Percentiles rank a stretch among this genome's conserved stretches.
These are phyloP conservation scores for Hansfordia pulvinata DNA, from an alignment of 2,329 filamentous ascomycete species.

Conservation along the genomic window DNA sequence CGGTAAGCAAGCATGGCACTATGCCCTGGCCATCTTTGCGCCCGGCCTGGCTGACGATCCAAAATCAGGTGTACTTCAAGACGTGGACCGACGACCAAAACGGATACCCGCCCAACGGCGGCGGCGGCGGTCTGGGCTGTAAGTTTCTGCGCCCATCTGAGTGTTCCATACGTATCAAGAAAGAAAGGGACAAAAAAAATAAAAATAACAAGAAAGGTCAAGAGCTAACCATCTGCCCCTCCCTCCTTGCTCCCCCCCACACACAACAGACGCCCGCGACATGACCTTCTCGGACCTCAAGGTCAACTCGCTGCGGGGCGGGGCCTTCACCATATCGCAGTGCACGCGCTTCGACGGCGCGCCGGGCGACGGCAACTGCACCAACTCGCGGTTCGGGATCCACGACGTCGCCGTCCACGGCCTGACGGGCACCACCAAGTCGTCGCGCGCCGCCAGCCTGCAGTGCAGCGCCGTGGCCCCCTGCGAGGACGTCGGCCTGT, in stretches of 20 bases:
- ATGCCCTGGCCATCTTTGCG: not conserved
- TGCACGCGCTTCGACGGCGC: conserved; percentile 12
- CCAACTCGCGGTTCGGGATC: conserved; percentile 8
- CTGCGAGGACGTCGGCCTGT: conserved; percentile 3
- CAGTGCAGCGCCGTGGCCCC: conserved; percentile 5
- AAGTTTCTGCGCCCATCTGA: conserved; percentile 11
- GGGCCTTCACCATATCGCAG: conserved; percentile 8
- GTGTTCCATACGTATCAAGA: conserved; percentile 14
- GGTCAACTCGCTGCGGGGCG: conserved; percentile 6
- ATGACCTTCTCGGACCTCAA: conserved; percentile 3
- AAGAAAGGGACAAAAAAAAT: not conserved
- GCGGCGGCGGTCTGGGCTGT: conserved; percentile 31
- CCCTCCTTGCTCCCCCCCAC: too few species aligned
- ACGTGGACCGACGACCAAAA: conserved; percentile 31
- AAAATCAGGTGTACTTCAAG: conserved; percentile 24
- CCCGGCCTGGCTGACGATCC: not conserved
- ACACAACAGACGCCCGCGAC: conserved; percentile 1
- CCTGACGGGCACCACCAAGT: conserved; percentile 4
- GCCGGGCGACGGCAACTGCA: conserved; percentile 9
- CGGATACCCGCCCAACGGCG: conserved; percentile 32
- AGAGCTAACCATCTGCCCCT: too few species aligned
- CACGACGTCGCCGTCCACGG: conserved; percentile 6
- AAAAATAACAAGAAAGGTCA: not conserved
- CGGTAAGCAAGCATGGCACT: too few species aligned
- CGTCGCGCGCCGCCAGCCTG: conserved; percentile 1